These are phyloP conservation scores for Bryum argenteum DNA, from an alignment of 225 moss, liverwort and hornwort species.

Conservation along the genomic window DNA sequence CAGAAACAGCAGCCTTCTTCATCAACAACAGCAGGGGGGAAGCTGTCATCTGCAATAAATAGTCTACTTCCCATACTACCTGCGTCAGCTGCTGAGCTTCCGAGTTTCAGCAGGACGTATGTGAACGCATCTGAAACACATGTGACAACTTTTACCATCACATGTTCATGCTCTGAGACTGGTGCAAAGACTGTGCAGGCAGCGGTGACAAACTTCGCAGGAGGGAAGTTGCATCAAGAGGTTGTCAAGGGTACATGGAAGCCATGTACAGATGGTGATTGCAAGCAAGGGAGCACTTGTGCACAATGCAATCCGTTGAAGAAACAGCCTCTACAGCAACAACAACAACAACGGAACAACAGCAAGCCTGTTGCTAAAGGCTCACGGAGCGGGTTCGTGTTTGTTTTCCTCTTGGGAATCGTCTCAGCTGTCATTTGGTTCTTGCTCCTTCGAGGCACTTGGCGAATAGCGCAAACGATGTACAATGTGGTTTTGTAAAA, in stretches of 20 bases:
- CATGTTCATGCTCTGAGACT: slow-evolving; percentile 52
- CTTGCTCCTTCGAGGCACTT: slow-evolving; percentile 57
- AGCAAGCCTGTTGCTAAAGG: slow-evolving; percentile 59
- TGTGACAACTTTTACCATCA: slow-evolving; percentile 60
- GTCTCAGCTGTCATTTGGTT: slow-evolving; percentile 76
- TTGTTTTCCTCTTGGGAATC: slow-evolving; percentile 81
- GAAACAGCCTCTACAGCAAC: slow-evolving; percentile 36
- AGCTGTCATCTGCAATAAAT: slow-evolving; percentile 34
- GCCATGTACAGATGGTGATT: slow-evolving; percentile 47
- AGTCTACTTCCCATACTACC: slow-evolving; percentile 51
- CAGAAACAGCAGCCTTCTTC: slow-evolving; percentile 18
- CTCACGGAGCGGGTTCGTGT: slow-evolving; percentile 76
- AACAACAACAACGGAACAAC: slow-evolving; percentile 36
- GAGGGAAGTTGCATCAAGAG: slow-evolving; percentile 54
- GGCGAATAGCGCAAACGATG: slow-evolving; percentile 62
- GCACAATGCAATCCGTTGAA: slow-evolving; percentile 35
- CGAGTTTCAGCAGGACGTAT: slow-evolving; percentile 53
- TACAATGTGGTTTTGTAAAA: slow-evolving; percentile 42
- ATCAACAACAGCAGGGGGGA: slow-evolving; percentile 9
- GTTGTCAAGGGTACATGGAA: slow-evolving; percentile 53
- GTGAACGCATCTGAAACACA: slow-evolving; percentile 61
- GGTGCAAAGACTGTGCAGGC: slow-evolving; percentile 65
- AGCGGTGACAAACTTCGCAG: slow-evolving; percentile 48
- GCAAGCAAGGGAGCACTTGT: slow-evolving; percentile 41
- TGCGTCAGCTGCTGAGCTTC: slow-evolving; percentile 58